These are phyloP conservation scores for Auriscalpium orientale DNA, from an alignment of 768 basidiomycete genomes.

Conservation along the genomic window DNA sequence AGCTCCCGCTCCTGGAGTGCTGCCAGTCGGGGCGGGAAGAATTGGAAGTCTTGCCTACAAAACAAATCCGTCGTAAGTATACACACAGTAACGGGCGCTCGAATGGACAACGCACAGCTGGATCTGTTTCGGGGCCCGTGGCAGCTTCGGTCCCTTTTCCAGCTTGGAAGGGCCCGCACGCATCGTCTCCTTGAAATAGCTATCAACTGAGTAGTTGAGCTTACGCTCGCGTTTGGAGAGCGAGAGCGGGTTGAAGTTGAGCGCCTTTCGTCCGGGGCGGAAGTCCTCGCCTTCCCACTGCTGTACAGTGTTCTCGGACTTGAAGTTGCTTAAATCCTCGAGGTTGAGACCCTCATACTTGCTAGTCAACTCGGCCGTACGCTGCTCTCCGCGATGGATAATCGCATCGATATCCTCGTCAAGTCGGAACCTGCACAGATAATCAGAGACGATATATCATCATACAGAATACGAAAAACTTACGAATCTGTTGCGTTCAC, in stretches of 20 bases:
- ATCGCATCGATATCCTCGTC: conserved; percentile 93
- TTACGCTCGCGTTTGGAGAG: conserved; percentile 92
- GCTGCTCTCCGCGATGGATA: conserved; percentile 84
- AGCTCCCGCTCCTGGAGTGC: conserved; percentile 84
- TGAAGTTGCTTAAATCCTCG: conserved; percentile 96
- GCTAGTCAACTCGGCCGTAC: conserved; percentile 78
- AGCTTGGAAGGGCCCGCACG: conserved; percentile 70
- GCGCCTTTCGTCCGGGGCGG: conserved; percentile 60
- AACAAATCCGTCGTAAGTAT: not conserved
- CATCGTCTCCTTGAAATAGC: conserved; percentile 90
- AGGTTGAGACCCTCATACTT: conserved; percentile 92
- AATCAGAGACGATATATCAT: not conserved
- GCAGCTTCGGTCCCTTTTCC: conserved; percentile 77
- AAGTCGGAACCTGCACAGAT: conserved; percentile 48
- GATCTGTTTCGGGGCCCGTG: conserved; percentile 84
- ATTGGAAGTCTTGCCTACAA: conserved; percentile 88
- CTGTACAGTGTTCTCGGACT: conserved; percentile 83
- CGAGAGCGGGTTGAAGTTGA: conserved; percentile 74
- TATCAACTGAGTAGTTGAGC: conserved; percentile 89
- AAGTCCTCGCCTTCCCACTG: conserved; percentile 98
- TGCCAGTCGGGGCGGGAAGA: conserved; percentile 77
- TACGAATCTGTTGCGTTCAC: conserved; percentile 76
- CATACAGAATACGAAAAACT: conserved; percentile 20
- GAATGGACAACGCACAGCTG: conserved; percentile 46
- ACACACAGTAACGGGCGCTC: not conserved